Base-by-base conservation (phyloP, 2,329 filamentous ascomycete genomes). In the Exophiala alcalophila region DNA sequence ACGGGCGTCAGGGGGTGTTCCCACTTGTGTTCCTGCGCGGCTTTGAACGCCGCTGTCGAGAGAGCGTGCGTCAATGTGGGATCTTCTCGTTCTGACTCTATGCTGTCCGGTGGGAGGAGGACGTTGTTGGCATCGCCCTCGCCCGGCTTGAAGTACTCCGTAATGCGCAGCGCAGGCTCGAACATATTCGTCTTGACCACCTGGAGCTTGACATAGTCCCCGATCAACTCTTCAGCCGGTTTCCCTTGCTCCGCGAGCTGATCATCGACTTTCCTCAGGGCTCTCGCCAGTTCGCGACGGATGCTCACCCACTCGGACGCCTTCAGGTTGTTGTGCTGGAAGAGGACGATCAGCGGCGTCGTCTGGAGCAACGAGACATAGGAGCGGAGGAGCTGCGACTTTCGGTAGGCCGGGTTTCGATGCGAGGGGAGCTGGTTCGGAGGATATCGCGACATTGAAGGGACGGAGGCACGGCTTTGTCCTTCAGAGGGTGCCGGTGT, bases 161-260 rank as follows among this genome's bases (percentile, higher is more conserved):
- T 82, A 37, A 97, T 78, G 54, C 84, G 83, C 49, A 97, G 71
- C 1, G 91, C 90, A 12, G 86, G 80, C 54, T 83, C 82, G 62
- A 98, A 87, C 60, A 98, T 94, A 60, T 86, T 85, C 10, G 87
- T 92, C 61, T 92, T 84, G 42, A 98, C 72, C 18, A 94, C 86
- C 63, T 94, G 84, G 18, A 97, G 63, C 65, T 86, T 83, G 54
- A 92, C 75, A 26, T 72, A 68, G 2, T 77, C 67, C n/a, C 77
- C 73, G 23, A 87, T 61, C 1, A 61, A 49, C 14, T 64, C 59
- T 12, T 66, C 58, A 23, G 62, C 56, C 1, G 58, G 62, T 18
- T 69, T 63, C 4, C 67, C 65, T 14, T 65, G 67, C 7, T 71
- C 68, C 2, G 78, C 78, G 44, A 86, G 69, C 59, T 83, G 81